Conservation (phyloP, 306 rosid species). For the Prosopis cineraria region DNA sequence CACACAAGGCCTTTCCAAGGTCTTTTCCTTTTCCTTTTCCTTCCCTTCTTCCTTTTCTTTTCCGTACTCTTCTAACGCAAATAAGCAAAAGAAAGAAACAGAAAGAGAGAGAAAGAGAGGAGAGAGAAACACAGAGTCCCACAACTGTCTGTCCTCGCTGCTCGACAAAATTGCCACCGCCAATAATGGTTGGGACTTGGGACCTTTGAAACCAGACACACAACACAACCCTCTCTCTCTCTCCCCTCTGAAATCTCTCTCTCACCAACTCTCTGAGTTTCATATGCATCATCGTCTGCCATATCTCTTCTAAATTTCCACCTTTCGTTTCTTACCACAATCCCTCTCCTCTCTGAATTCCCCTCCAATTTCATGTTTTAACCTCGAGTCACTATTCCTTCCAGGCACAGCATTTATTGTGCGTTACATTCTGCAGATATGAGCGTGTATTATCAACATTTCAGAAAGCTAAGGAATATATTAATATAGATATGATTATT, state of each 20-base stretch:
- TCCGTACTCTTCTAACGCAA: constrained; percentile 30
- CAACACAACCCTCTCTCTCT: constrained; percentile 23
- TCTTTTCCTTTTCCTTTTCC: not conserved
- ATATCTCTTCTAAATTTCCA: constrained; percentile 51
- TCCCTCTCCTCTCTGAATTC: constrained; percentile 19
- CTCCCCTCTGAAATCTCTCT: constrained; percentile 32
- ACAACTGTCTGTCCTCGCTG: constrained; percentile 78
- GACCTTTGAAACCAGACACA: constrained; percentile 74
- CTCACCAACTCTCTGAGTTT: constrained; percentile 43
- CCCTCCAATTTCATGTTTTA: constrained; percentile 25
- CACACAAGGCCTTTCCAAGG: constrained; percentile 61
- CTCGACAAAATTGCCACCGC: constrained; percentile 86
- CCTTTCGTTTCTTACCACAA: constrained; percentile 72
- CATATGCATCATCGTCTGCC: constrained; percentile 35
- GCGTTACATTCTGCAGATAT: constrained; percentile 38
- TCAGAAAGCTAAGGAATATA: constrained; percentile 56
- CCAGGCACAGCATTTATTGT: constrained; percentile 58
- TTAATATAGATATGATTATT: not conserved
- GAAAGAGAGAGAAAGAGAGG: not conserved
- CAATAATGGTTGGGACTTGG: constrained; percentile 94
- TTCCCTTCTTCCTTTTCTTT: constrained; percentile 3
- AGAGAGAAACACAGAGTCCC: constrained; percentile 56
- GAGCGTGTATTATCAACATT: not conserved
- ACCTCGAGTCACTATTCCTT: constrained; percentile 31
- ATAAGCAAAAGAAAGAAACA: not conserved